Base-by-base conservation (phyloP, 768 basidiomycete species). In the Lentinula sp. region DNA sequence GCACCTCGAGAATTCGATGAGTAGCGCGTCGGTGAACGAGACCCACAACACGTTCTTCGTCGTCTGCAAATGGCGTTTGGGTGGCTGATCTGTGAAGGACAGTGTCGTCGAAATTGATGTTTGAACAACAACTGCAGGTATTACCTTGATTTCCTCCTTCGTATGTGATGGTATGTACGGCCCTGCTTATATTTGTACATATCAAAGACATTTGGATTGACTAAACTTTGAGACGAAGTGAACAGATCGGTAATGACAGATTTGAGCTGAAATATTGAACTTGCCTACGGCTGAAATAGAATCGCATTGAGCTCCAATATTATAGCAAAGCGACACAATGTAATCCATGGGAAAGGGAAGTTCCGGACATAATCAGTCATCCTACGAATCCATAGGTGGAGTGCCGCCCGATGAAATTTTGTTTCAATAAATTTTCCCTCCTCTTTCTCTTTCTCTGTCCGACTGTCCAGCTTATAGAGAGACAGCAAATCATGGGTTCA, bases 91-190 rank as follows among this genome's bases (percentile, higher is more conserved):
- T 77, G 50, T 81, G 76, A 4, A 85, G 86, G 45, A 85, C n/a
- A n/a, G n/a, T 84, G 4, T 87, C 89, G 21, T 87, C 88, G 64
- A 90, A 91, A 1, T 89, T 89, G 31, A 87, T 89, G 66, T 91
- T 91, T 89, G 16, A 5, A 46, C 15, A 16, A 52, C 21, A 35
- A 52, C 23, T 35, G 13, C 2, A 50, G 18, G 16, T 9, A 78
- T 16, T 43, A 21, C 45, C 5, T 21, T n/a, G 9, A 3, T 4
- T 7, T n/a, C 11, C 45, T 21, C 75, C 81, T 18, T 80, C 81
- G 66, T 70, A 83, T 32, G 82, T 67, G 2, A 81, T 65, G 31
- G 81, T 66, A 1, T 65, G 62, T 16, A 82, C 67, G 31, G 72
- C 62, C 4, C 70, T 71, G 0, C 75, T 71, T 4, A 76, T 77